A percentile compares a stretch with the other conserved stretches of the same genome.
phyloP scores from a whole-genome alignment of 2,329 filamentous ascomycete species.

The Trichoderma oligosporum region DNA sequence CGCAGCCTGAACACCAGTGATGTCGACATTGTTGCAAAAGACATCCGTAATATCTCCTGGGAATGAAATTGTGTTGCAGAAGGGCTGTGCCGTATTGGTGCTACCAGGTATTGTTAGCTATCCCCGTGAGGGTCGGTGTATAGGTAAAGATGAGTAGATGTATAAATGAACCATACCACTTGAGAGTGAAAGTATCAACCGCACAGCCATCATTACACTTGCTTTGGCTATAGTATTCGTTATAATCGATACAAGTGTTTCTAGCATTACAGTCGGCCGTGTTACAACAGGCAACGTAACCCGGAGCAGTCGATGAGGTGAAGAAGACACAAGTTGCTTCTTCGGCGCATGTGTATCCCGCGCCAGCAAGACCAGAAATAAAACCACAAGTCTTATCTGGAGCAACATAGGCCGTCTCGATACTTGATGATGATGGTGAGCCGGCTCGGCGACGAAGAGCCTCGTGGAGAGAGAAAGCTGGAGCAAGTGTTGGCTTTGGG shows the following conservation, averaged over 20 bases:
- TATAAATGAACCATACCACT: conserved; percentile 39
- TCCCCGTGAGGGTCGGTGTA: background rate
- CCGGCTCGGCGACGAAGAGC: conserved; percentile 30
- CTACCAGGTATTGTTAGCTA: conserved; percentile 27
- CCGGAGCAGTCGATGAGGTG: conserved; percentile 31
- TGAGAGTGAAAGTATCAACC: conserved; percentile 40
- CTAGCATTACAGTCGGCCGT: conserved; percentile 33
- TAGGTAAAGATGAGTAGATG: background rate
- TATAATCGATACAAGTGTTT: conserved; percentile 39
- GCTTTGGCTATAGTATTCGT: conserved; percentile 33
- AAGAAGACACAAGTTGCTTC: conserved; percentile 40
- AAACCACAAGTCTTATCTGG: conserved; percentile 52
- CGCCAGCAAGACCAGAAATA: conserved; percentile 39
- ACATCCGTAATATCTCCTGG: conserved; percentile 41
- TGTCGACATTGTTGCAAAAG: conserved; percentile 38
- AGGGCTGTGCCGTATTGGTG: conserved; percentile 34
- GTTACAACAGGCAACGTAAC: conserved; percentile 44
- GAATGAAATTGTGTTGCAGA: conserved; percentile 46
- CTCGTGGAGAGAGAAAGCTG: conserved; percentile 28
- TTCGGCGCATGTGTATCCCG: conserved; percentile 39
- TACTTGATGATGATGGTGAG: conserved; percentile 8
- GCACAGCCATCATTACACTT: conserved; percentile 41
- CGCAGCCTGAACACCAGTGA: conserved; percentile 35
- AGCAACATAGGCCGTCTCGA: conserved; percentile 39
- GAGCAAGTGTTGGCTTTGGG: conserved; percentile 42